Percentiles rank a stretch among this genome's conserved stretches.
Conservation (phyloP, 495 filamentous ascomycete genomes). For the Echria macrotheca region DNA sequence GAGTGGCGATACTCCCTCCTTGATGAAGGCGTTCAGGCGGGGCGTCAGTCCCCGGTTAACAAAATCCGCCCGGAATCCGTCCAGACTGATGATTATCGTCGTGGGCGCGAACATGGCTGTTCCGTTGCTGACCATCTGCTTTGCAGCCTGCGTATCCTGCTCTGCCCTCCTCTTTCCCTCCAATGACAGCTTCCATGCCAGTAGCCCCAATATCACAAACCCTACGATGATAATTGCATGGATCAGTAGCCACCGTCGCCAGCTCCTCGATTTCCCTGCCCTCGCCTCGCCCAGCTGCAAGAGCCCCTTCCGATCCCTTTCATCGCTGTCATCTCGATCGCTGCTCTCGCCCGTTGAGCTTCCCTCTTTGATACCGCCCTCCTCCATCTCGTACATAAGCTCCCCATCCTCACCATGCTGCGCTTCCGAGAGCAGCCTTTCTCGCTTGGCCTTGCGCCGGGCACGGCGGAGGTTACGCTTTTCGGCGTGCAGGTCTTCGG, state of each 20-base stretch:
- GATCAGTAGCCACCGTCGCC: slow-evolving; percentile 48
- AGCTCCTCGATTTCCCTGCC: slow-evolving; percentile 34
- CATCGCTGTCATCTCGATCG: slow-evolving; percentile 50
- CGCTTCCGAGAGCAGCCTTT: slow-evolving; percentile 43
- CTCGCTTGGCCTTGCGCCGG: slow-evolving; percentile 43
- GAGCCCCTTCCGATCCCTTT: slow-evolving; percentile 45
- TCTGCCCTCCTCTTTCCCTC: slow-evolving; percentile 24
- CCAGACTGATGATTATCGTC: slow-evolving; percentile 88
- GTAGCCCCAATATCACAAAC: slow-evolving; percentile 45
- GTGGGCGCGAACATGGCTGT: slow-evolving; percentile 83
- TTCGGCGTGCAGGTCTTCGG: slow-evolving; percentile 37
- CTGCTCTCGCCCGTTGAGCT: slow-evolving; percentile 49
- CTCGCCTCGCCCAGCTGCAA: slow-evolving; percentile 41
- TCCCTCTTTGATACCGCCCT: slow-evolving; percentile 66
- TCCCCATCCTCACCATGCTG: slow-evolving; percentile 61
- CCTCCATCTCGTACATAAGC: slow-evolving; percentile 86
- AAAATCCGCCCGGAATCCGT: slow-evolving; percentile 97
- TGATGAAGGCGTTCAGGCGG: slow-evolving; percentile 70
- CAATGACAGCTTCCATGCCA: slow-evolving; percentile 45
- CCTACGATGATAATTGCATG: slow-evolving; percentile 47
- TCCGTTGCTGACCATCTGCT: slow-evolving; percentile 61
- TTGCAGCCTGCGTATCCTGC: slow-evolving; percentile 10
- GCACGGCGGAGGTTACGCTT: slow-evolving; percentile 42
- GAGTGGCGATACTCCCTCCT: slow-evolving; percentile 76
- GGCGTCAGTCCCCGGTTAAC: slow-evolving; percentile 78